Conservation (phyloP, 164 flowering plant genomes). For the Liquidambar formosana region DNA sequence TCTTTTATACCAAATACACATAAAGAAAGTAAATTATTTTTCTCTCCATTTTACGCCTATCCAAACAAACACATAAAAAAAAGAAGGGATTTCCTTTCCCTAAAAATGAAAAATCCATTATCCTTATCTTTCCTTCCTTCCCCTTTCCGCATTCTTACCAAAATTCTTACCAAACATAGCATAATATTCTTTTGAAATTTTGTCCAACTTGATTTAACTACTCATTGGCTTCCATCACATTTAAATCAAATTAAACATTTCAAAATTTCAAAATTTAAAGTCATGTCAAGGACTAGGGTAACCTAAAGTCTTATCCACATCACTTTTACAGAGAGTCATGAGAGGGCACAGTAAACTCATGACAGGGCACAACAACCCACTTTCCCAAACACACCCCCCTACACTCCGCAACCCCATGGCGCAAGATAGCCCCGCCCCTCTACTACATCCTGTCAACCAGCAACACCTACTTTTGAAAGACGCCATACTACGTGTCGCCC, state of each 20-base stretch:
- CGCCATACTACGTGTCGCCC: slow-evolving; percentile 25
- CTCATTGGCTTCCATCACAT: background rate
- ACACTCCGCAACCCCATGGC: slow-evolving; percentile 26
- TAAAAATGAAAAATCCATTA: too few relatives aligned
- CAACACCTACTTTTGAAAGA: slow-evolving; percentile 6
- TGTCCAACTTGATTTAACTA: too few relatives aligned
- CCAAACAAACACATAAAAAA: too few relatives aligned
- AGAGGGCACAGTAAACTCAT: background rate
- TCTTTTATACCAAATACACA: too few relatives aligned
- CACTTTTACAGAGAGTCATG: background rate
- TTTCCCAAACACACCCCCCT: background rate
- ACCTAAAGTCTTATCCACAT: background rate
- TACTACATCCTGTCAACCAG: background rate
- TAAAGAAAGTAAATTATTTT: too few relatives aligned
- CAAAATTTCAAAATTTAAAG: background rate
- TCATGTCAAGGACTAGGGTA: background rate
- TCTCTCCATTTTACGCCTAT: too few relatives aligned
- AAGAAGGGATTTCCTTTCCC: too few relatives aligned
- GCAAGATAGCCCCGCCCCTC: slow-evolving; percentile 24
- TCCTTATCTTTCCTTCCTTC: too few relatives aligned
- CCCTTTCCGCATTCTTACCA: too few relatives aligned
- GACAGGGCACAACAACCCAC: background rate
- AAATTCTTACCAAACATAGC: too few relatives aligned
- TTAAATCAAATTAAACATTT: too few relatives aligned
- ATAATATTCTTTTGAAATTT: too few relatives aligned